Conservation (phyloP, 139 green algal species). For the Chara braunii region DNA sequence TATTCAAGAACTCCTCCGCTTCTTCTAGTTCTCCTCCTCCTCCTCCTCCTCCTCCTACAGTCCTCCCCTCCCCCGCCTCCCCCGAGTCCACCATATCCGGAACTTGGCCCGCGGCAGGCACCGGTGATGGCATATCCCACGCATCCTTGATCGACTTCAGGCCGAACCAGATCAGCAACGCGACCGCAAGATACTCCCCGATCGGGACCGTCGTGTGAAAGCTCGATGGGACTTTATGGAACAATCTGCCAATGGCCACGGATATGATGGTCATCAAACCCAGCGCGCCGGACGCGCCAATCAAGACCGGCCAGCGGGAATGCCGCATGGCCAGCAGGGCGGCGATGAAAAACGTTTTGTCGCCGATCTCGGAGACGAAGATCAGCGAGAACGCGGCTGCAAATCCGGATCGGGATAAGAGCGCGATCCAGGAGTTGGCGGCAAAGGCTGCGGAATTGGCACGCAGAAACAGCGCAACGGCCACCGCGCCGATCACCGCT, state of each 20-base stretch:
- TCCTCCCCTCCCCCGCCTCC: slow-evolving; percentile 51
- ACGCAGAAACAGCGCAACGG: no score
- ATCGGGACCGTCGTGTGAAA: slow-evolving; percentile 64
- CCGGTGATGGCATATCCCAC: background rate
- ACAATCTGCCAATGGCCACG: slow-evolving; percentile 78
- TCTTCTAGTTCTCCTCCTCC: slow-evolving; percentile 49
- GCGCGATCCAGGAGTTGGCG: no score
- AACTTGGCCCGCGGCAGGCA: background rate
- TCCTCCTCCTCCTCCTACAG: slow-evolving; percentile 3
- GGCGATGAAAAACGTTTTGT: slow-evolving; percentile 99
- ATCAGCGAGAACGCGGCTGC: slow-evolving; percentile 90
- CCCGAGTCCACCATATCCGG: background rate
- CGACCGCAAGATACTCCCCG: slow-evolving; percentile 70
- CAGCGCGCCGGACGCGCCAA: slow-evolving; percentile 41
- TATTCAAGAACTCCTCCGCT: slow-evolving; percentile 56
- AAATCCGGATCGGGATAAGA: slow-evolving; percentile 66
- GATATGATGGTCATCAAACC: slow-evolving; percentile 85
- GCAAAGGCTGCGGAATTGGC: no score
- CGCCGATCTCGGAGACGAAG: slow-evolving; percentile 89
- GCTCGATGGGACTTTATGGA: slow-evolving; percentile 65
- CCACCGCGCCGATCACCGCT: no score
- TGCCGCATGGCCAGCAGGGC: slow-evolving; percentile 83
- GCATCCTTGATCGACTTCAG: slow-evolving; percentile 59
- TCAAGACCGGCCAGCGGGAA: slow-evolving; percentile 29
- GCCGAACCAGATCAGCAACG: slow-evolving; percentile 88